phyloP scores from a whole-genome alignment of 352 stramenopile species.

The Globisporangium canariense region DNA sequence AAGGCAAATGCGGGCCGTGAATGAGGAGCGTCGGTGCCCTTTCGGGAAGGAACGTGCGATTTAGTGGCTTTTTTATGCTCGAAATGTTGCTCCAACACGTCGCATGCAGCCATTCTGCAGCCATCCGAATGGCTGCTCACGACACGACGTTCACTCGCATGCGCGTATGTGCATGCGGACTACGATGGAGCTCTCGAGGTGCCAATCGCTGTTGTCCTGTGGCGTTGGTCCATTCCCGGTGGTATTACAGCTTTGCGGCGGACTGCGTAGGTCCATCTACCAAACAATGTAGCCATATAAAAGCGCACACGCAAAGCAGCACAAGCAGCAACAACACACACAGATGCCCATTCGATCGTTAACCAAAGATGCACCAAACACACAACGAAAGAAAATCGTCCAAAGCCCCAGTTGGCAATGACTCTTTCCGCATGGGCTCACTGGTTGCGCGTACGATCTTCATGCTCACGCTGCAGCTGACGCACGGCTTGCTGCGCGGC shows the following conservation, averaged over 20 bases:
- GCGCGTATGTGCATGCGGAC: no score
- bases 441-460: slow-evolving; percentile 3
- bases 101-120: background rate
- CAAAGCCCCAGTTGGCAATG: no score
- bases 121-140: no score
- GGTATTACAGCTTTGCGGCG: background rate
- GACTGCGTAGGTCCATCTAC: background rate
- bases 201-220: no score
- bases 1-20: background rate
- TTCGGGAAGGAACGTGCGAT: background rate
- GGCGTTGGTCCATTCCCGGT: no score
- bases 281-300: background rate
- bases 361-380: background rate
- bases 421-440: background rate
- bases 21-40: background rate
- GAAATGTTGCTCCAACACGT: background rate
- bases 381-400: background rate
- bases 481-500: slow-evolving; percentile 51
- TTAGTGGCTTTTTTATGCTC: background rate
- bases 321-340: background rate
- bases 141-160: no score
- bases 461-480: slow-evolving; percentile 18
- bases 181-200: no score
- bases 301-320: no score
- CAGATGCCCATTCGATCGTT: slow-evolving; percentile 1